Evolutionary conservation across 192 early-diverging fungal species (phyloP), one percentile per base, ranked within the genome.

Genomic region (Geranomyces michiganensis): DNA sequence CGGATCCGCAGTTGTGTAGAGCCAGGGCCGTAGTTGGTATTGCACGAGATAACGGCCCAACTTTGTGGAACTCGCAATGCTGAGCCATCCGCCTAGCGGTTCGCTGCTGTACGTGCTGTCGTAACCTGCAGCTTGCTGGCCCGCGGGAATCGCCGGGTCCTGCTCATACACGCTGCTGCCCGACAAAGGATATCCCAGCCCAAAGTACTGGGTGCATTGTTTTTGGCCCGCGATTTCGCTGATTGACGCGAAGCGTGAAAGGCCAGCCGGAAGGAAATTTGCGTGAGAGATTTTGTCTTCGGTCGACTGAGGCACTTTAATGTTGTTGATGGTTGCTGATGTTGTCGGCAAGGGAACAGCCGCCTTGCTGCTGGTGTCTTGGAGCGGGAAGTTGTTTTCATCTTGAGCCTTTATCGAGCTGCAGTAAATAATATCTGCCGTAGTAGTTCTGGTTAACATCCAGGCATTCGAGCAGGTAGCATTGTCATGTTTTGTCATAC

Each of bases 401-500:
- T 85, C 78, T 66, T 82, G 75, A 13, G 80, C 81, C 46, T 66
- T 47, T 19, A 76, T 71, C 65, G 79, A 76, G 0, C 83, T 85
- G 71, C 86, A 88, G 27, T 80, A 82, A 32, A 62, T 9, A 62
- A 33, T 53, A 26, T 67, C 41, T n/a, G 45, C 0, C 21, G 74
- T 24, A 71, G 29, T n/a, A 75, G 32, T 47, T 75, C 70, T 9
- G 73, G 58, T 73, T 69, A 75, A 15, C 78, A 67, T 73, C 19
- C 32, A 64, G 0, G 76, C 56, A 47, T 78, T 70, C 22, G 59
- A 13, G 12, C 71, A 36, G 0, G 22, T 24, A 7, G 45, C 27
- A 17, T 55, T 65, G 22, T 1, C 46, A 32, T 21, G 58, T 36
- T 6, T 44, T 33, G 26, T 22, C 46, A 62, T 17, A 56, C 41